Evolutionary conservation across 768 basidiomycete species (phyloP), one percentile per base, ranked within the genome.

Genomic region (Hortiboletus campestris): DNA sequence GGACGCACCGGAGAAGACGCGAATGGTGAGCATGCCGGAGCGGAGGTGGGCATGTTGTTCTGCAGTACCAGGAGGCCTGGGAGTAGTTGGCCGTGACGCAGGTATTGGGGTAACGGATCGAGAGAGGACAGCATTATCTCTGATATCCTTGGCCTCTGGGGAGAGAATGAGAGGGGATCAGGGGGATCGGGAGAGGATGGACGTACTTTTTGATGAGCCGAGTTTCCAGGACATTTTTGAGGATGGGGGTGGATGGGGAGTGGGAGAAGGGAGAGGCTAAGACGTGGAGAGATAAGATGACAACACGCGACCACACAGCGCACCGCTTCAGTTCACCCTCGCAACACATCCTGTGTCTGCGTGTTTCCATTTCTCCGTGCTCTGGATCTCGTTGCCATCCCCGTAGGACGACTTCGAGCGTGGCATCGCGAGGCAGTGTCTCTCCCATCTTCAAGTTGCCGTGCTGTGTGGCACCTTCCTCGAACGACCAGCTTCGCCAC

Each of bases 11-110:
- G 89, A 94, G 76, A 95, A 95, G 69, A 99, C 94, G 57, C 93
- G 85, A 71, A 99, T 94, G 59, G 92, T 95, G 64, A 98, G 85
- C 81, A 95, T 86, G 47, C 96, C 96, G 43, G 84, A 88, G 72
- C 91, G 82, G 63, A 90, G 88, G 70, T 88, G 84, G 10, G 68
- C 66, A 12, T 69, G 72, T 8, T 63, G 70, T 63, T 85, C 83
- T 49, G 77, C 61, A 32, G 76, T 77, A 68, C 76, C 68, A 53
- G 75, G 75, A 4, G 83, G 78, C 66, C 82, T 87, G 20, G 91
- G 90, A 0, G 90, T 91, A 6, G 83, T 82, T n/a, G 90, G 86
- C 25, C 90, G 80, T 13, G 90, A 92, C 22, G 87, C n/a, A n/a
- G n/a, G 86, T 60, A 91, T 84, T 50, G 90, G 90, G 28, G 90